A percentile compares a stretch with the other conserved stretches of the same genome.
These are phyloP conservation scores for Xylariaceae sp. DNA, from an alignment of 2,329 filamentous ascomycete genomes.

Conservation along the genomic window DNA sequence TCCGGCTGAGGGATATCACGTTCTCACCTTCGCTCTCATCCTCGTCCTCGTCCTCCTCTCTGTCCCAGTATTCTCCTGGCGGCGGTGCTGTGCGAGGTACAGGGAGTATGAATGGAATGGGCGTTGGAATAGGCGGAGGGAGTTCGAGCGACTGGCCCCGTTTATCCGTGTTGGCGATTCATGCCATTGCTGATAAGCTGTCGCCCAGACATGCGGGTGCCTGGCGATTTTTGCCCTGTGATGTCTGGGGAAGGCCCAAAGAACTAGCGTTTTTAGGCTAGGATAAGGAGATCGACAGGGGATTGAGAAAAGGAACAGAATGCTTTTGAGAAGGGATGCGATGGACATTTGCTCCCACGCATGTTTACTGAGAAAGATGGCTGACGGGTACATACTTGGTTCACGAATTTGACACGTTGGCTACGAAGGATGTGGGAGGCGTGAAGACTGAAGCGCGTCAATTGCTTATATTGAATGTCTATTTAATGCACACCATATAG, in stretches of 20 bases:
- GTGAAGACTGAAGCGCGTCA: too few relatives aligned
- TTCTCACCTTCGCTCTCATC: constrained; percentile 1
- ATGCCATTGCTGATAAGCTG: constrained; percentile 39
- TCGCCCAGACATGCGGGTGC: constrained; percentile 34
- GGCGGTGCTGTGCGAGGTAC: not conserved
- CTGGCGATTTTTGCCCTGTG: constrained; percentile 45
- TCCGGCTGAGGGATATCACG: constrained; percentile 37
- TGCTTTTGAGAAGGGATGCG: too few relatives aligned
- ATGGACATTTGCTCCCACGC: too few relatives aligned
- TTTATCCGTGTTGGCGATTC: constrained; percentile 40
- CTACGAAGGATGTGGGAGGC: too few relatives aligned
- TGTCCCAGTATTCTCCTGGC: not conserved
- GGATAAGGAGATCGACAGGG: not conserved
- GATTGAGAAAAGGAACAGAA: too few relatives aligned
- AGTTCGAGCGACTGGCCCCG: constrained; percentile 32
- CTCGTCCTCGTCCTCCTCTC: not conserved
- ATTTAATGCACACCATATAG: too few relatives aligned
- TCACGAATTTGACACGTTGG: too few relatives aligned
- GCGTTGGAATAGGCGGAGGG: not conserved
- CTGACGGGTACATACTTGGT: too few relatives aligned
- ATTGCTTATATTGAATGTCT: too few relatives aligned
- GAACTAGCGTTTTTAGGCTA: constrained; percentile 38
- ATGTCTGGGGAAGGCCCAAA: constrained; percentile 40
- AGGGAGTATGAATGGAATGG: not conserved
- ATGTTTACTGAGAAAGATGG: too few relatives aligned